Evolutionary conservation across 2,329 filamentous ascomycete species (phyloP).

Genomic region (Sordariomycetes sp.): DNA sequence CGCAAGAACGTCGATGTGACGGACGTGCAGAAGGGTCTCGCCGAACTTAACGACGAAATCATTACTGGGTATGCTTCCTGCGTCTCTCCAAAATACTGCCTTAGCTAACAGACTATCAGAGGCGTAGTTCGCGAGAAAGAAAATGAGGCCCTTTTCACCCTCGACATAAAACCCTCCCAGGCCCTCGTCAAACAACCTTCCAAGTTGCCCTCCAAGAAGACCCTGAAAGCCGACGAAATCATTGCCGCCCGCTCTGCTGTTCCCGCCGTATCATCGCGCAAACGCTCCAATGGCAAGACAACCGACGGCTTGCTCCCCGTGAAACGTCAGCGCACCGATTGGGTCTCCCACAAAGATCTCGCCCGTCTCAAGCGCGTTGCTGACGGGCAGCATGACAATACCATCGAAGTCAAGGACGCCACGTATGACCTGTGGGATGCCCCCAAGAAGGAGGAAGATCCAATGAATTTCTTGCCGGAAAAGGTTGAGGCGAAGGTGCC

Average conservation of each 20-base stretch:
- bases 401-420: constrained; percentile 48
- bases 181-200: constrained; percentile 55
- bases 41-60: constrained; percentile 78
- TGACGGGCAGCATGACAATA: constrained; percentile 54
- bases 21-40: constrained; percentile 74
- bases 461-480: constrained; percentile 53
- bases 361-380: constrained; percentile 70
- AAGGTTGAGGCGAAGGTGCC: constrained; percentile 61
- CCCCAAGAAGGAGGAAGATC: constrained; percentile 25
- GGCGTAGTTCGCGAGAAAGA: constrained; percentile 78
- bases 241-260: constrained; percentile 76
- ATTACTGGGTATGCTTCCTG: constrained; percentile 64
- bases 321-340: constrained; percentile 71
- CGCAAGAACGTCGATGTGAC: constrained; percentile 95
- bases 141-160: constrained; percentile 73
- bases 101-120: constrained; percentile 34
- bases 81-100: background rate
- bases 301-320: constrained; percentile 63
- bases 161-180: constrained; percentile 67
- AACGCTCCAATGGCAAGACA: constrained; percentile 58
- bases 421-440: constrained; percentile 73
- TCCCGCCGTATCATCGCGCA: constrained; percentile 68
- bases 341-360: constrained; percentile 79
- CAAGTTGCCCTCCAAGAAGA: constrained; percentile 63
- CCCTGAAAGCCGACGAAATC: constrained; percentile 85